These are phyloP conservation scores for Cardiospermum halicacabum DNA, from an alignment of 345 rosid species.

Conservation along the genomic window DNA sequence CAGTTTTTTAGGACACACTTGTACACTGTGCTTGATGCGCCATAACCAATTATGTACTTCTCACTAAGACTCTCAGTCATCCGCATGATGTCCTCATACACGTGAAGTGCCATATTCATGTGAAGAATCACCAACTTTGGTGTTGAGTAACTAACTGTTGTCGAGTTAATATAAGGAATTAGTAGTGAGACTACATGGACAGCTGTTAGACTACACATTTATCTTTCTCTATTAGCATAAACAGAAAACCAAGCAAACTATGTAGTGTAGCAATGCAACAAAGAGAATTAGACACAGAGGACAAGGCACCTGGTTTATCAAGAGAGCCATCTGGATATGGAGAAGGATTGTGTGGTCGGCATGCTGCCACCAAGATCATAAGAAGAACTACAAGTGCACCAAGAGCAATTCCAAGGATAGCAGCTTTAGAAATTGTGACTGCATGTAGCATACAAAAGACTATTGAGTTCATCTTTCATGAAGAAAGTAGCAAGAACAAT, in stretches of 20 bases:
- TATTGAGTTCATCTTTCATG: neutral
- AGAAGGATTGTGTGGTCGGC: slow-evolving; percentile 60
- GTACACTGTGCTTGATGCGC: slow-evolving; percentile 94
- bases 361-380: slow-evolving; percentile 75
- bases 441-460: slow-evolving; percentile 19
- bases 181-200: neutral
- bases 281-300: neutral
- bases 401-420: slow-evolving; percentile 85
- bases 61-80: slow-evolving; percentile 95
- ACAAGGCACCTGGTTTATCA: slow-evolving; percentile 73
- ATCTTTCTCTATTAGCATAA: neutral
- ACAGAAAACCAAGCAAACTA: neutral
- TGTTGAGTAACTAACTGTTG: slow-evolving; percentile 57
- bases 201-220: neutral
- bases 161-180: slow-evolving; percentile 7
- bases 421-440: slow-evolving; percentile 84
- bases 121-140: slow-evolving; percentile 89
- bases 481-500: neutral
- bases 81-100: slow-evolving; percentile 95
- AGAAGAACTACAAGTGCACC: slow-evolving; percentile 87
- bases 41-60: slow-evolving; percentile 80
- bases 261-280: neutral
- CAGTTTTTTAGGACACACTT: slow-evolving; percentile 92
- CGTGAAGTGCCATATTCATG: slow-evolving; percentile 98
- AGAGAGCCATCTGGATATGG: slow-evolving; percentile 67